These are phyloP conservation scores for Termitomyces sp. DNA, from an alignment of 768 basidiomycete genomes.

Conservation along the genomic window DNA sequence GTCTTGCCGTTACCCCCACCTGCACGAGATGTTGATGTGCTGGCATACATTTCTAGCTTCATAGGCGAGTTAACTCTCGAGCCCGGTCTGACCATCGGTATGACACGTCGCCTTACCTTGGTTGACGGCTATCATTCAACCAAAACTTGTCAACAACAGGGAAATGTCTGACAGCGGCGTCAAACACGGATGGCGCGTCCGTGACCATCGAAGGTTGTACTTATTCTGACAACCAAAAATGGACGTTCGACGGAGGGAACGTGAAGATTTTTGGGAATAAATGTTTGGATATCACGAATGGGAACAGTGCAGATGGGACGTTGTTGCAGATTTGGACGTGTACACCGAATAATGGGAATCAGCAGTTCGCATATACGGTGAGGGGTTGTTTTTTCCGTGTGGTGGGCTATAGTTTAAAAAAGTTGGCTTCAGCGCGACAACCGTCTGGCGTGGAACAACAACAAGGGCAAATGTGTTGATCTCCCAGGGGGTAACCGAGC, in stretches of 20 bases:
- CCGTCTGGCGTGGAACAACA: constrained; percentile 38
- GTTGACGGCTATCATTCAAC: background rate
- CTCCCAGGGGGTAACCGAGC: constrained; percentile 32
- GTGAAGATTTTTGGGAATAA: constrained; percentile 41
- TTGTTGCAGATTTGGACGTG: constrained; percentile 53
- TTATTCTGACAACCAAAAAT: constrained; percentile 38
- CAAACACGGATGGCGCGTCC: constrained; percentile 40
- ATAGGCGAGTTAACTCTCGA: constrained; percentile 37
- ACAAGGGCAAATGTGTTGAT: constrained; percentile 46
- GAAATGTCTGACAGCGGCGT: constrained; percentile 47
- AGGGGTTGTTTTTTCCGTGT: background rate
- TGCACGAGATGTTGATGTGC: background rate
- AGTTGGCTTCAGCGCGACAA: constrained; percentile 22
- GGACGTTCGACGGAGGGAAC: constrained; percentile 37
- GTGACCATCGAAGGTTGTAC: constrained; percentile 44
- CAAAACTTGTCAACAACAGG: constrained; percentile 20
- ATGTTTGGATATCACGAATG: constrained; percentile 43
- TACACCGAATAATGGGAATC: constrained; percentile 31
- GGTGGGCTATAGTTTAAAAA: no score
- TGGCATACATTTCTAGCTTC: constrained; percentile 22
- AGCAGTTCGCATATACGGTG: constrained; percentile 43
- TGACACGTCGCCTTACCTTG: background rate
- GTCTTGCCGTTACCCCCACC: no score
- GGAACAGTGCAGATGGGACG: constrained; percentile 34
- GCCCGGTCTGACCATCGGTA: constrained; percentile 36